A percentile compares a stretch with the other conserved stretches of the same genome.
Conservation (phyloP, 192 early-diverging fungal species). For the Linnemannia zychae region DNA sequence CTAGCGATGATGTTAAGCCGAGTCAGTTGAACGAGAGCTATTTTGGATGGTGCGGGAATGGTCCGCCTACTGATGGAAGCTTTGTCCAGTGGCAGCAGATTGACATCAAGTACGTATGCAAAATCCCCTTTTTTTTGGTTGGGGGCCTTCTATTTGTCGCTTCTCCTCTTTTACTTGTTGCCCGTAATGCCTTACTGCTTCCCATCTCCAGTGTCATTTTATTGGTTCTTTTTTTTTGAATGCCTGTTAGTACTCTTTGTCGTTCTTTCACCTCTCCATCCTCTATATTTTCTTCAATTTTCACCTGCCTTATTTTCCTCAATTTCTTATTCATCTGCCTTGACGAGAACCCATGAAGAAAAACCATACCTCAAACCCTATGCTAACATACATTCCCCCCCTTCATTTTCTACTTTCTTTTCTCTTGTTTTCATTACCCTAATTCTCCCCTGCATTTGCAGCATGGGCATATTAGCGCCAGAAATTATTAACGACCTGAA, state of each 20-base stretch:
- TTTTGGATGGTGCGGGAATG: conserved; percentile 32
- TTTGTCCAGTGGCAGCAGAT: conserved; percentile 55
- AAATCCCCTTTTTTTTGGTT: too few relatives aligned
- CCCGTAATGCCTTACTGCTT: background rate
- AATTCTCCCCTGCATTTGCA: background rate
- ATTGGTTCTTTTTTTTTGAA: background rate
- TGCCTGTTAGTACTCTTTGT: background rate
- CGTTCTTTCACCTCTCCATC: too few relatives aligned
- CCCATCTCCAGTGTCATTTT: background rate
- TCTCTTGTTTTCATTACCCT: background rate
- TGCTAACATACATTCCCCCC: background rate
- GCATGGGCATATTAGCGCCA: conserved; percentile 22
- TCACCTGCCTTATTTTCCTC: too few relatives aligned
- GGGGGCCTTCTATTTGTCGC: too few relatives aligned
- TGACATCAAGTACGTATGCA: conserved; percentile 60
- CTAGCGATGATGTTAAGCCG: conserved; percentile 14
- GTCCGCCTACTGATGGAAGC: conserved; percentile 24
- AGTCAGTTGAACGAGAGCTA: conserved; percentile 42
- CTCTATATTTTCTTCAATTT: too few relatives aligned
- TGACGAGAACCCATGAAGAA: too few relatives aligned
- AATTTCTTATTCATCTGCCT: too few relatives aligned
- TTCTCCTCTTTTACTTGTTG: too few relatives aligned
- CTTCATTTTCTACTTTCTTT: background rate
- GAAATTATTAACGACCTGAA: conserved; percentile 39
- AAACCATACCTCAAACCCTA: too few relatives aligned